A percentile compares a stretch with the other conserved stretches of the same genome.
Conservation (phyloP, 352 stramenopile species). For the Globisporangium polare region DNA sequence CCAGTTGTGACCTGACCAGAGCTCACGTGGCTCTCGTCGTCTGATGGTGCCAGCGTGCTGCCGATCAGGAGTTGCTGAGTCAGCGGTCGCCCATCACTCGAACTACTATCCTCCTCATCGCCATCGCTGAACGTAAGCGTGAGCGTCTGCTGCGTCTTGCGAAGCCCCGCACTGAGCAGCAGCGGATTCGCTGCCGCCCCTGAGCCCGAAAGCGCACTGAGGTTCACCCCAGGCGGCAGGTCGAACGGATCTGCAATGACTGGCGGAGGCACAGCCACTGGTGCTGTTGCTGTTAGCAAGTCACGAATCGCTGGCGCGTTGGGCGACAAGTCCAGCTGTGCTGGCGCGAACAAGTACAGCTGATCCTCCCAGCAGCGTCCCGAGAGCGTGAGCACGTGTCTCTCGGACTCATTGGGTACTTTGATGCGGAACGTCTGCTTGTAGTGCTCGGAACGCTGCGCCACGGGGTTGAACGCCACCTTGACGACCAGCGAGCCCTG, state of each 20-base stretch:
- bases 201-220: slow-evolving; percentile 22
- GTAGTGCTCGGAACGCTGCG: slow-evolving; percentile 59
- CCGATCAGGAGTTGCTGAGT: slow-evolving; percentile 40
- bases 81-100: not conserved
- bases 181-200: slow-evolving; percentile 14
- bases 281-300: not conserved
- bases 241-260: slow-evolving; percentile 71
- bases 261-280: not conserved
- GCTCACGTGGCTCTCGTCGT: slow-evolving; percentile 5
- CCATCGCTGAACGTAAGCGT: slow-evolving; percentile 36
- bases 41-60: slow-evolving; percentile 28
- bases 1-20: not conserved
- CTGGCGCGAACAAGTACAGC: slow-evolving; percentile 51
- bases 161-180: slow-evolving; percentile 29
- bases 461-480: slow-evolving; percentile 59
- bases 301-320: not conserved
- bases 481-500: slow-evolving; percentile 50
- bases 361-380: slow-evolving; percentile 79
- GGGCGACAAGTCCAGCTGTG: slow-evolving; percentile 17
- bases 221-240: slow-evolving; percentile 43
- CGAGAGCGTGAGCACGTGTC: slow-evolving; percentile 45
- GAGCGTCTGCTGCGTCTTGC: slow-evolving; percentile 37
- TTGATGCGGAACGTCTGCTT: slow-evolving; percentile 47
- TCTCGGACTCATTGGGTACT: slow-evolving; percentile 73
- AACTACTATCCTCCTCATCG: slow-evolving; percentile 17